phyloP scores from a whole-genome alignment of 305 asterid genomes.

The Solanum chacoense region DNA sequence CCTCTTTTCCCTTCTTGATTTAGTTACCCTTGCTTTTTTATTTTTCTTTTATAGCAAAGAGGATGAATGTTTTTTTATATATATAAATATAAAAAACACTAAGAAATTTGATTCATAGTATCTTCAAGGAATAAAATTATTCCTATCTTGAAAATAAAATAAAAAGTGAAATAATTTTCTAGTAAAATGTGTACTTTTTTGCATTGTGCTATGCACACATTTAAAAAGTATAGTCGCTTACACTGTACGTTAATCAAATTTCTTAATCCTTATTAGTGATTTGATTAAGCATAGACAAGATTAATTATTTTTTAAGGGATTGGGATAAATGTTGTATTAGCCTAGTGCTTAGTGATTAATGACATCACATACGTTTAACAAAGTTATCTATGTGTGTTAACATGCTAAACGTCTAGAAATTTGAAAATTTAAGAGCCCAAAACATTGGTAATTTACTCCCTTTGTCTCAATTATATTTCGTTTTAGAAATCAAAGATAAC shows the following conservation, averaged over 20 bases:
- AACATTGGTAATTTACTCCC: not conserved
- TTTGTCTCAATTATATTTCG: not conserved
- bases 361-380: not conserved
- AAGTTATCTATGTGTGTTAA: not conserved
- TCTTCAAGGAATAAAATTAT: not conserved
- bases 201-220: not conserved
- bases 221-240: not conserved
- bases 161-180: not conserved
- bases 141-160: not conserved
- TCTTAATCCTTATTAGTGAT: not conserved
- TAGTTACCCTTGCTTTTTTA: not conserved
- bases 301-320: not conserved
- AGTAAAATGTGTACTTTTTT: not conserved
- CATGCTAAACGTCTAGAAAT: not conserved
- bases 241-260: not conserved
- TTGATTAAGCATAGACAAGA: not conserved
- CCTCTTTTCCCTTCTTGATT: not conserved
- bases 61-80: not conserved
- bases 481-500: not conserved
- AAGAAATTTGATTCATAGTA: not conserved
- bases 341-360: not conserved
- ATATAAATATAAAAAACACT: not conserved
- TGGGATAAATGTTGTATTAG: not conserved
- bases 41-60: not conserved
- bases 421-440: not conserved